Percentiles rank a stretch among this genome's conserved stretches.
phyloP scores from a whole-genome alignment of 371 early-diverging fungal genomes.

The Cokeromyces recurvatus region DNA sequence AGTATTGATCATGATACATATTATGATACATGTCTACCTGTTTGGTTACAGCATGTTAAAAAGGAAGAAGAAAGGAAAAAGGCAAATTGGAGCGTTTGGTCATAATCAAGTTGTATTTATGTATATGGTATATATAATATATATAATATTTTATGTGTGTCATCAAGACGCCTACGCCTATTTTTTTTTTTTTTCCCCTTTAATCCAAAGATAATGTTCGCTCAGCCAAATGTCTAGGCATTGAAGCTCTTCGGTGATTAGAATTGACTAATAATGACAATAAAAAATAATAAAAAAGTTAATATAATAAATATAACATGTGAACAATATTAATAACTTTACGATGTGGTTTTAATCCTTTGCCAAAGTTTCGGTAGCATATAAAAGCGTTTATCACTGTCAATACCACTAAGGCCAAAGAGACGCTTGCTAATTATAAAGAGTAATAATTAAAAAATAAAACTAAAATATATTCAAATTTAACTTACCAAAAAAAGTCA shows the following conservation, averaged over 20 bases:
- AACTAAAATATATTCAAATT: background rate
- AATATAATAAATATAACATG: background rate
- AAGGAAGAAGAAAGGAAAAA: slow-evolving; percentile 13
- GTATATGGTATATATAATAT: background rate
- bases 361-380: slow-evolving; percentile 78
- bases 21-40: slow-evolving; percentile 41
- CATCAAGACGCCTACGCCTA: background rate
- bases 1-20: slow-evolving; percentile 44
- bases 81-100: slow-evolving; percentile 17
- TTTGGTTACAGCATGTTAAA: slow-evolving; percentile 27
- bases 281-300: background rate
- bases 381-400: slow-evolving; percentile 67
- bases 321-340: slow-evolving; percentile 10
- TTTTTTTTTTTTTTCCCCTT: background rate
- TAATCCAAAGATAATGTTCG: slow-evolving; percentile 21
- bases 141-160: too few species aligned
- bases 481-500: slow-evolving; percentile 81
- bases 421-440: slow-evolving; percentile 51
- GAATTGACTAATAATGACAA: background rate
- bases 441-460: background rate
- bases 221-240: slow-evolving; percentile 3
- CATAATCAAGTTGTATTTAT: slow-evolving; percentile 2
- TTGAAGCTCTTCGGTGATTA: slow-evolving; percentile 5
- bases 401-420: slow-evolving; percentile 59
- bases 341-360: slow-evolving; percentile 66